A percentile compares a stretch with the other conserved stretches of the same genome.
phyloP scores from a whole-genome alignment of 2,329 filamentous ascomycete genomes.

The Ceratocystis lukuohia region DNA sequence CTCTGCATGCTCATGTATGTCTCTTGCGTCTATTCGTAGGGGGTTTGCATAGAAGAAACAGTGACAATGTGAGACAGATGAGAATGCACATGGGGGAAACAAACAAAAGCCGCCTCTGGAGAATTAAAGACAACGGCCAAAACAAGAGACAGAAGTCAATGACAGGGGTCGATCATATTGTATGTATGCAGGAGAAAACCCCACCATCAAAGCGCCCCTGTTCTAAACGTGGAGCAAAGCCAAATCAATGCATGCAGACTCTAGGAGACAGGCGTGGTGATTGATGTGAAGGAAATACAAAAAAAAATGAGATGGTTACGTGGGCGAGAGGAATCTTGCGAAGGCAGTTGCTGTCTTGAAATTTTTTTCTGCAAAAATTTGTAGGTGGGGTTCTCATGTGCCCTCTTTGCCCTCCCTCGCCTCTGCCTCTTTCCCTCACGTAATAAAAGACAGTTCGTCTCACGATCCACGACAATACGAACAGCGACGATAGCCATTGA shows the following conservation, averaged over 20 bases:
- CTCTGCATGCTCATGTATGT: not conserved
- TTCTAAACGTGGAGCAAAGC: not conserved
- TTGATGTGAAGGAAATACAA: too few relatives aligned
- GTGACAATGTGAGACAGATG: not conserved
- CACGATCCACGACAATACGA: too few relatives aligned
- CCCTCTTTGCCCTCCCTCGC: too few relatives aligned
- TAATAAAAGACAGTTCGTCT: too few relatives aligned
- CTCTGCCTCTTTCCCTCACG: too few relatives aligned
- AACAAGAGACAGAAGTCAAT: not conserved
- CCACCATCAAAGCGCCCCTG: not conserved
- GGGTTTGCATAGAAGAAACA: not conserved
- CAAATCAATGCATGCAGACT: not conserved
- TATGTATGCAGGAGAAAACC: slow-evolving; percentile 3
- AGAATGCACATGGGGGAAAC: not conserved
- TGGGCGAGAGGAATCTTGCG: too few relatives aligned
- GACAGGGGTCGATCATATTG: not conserved
- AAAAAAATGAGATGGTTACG: too few relatives aligned
- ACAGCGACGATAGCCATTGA: not conserved
- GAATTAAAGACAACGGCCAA: not conserved
- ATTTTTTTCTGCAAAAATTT: too few relatives aligned
- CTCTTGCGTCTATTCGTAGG: not conserved
- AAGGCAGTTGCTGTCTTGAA: too few relatives aligned
- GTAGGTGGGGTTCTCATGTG: too few relatives aligned
- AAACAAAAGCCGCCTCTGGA: not conserved
- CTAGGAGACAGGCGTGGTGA: not conserved